Conservation (phyloP, 768 basidiomycete species). For the Sutorius australiensis region DNA sequence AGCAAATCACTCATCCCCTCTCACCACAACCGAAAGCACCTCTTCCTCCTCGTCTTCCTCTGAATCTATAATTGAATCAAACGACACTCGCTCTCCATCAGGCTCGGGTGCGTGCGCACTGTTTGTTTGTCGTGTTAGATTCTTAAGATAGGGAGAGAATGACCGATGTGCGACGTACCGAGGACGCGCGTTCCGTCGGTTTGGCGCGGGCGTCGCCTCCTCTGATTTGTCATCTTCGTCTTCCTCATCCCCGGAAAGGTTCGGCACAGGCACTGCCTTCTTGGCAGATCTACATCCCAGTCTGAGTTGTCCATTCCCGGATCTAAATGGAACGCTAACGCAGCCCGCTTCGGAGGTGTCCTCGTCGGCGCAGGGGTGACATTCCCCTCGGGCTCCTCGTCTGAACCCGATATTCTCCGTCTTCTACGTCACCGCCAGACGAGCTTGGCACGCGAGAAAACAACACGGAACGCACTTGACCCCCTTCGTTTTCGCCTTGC, state of each 20-base stretch:
- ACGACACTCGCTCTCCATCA: conserved; percentile 4
- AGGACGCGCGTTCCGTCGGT: not conserved
- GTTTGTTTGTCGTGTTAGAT: not conserved
- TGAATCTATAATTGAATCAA: conserved; percentile 54
- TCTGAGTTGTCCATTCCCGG: too few species aligned
- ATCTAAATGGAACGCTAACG: conserved; percentile 40
- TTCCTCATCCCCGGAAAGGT: conserved; percentile 25
- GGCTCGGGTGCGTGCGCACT: conserved; percentile 8
- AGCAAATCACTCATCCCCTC: not conserved
- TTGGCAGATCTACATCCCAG: conserved; percentile 35
- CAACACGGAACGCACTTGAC: conserved; percentile 38
- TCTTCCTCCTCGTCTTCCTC: conserved; percentile 36
- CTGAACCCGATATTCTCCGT: conserved; percentile 51
- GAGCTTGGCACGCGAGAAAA: not conserved
- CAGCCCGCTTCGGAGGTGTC: conserved; percentile 53
- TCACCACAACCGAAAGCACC: not conserved
- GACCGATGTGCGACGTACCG: conserved; percentile 6
- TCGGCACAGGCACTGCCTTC: conserved; percentile 30
- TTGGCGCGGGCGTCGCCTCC: conserved; percentile 37
- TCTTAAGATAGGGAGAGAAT: too few species aligned
- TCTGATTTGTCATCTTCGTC: conserved; percentile 40
- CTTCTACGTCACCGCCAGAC: conserved; percentile 37
- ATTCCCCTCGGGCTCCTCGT: conserved; percentile 37
- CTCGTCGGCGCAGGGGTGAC: conserved; percentile 42
- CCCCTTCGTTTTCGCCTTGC: conserved; percentile 34